Evolutionary conservation across 768 basidiomycete genomes (phyloP).

Genomic region (Auriscalpium vulgare): DNA sequence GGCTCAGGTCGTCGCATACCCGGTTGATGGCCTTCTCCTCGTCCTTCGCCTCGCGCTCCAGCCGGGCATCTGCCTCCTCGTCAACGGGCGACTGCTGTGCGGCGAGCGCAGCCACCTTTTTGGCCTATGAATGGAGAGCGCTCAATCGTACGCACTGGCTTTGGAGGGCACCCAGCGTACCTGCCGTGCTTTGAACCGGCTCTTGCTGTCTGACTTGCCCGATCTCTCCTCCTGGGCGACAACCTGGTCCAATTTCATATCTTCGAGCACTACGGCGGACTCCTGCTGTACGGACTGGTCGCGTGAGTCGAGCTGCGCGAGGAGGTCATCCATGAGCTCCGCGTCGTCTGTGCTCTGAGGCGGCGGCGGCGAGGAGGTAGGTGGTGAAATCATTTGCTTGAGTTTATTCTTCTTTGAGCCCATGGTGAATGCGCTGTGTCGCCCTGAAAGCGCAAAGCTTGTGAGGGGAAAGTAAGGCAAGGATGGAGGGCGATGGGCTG

Average conservation of each 20-base stretch:
- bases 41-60: constrained; percentile 57
- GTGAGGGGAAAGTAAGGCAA: too few species aligned
- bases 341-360: constrained; percentile 34
- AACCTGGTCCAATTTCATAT: constrained; percentile 24
- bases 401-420: constrained; percentile 50
- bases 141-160: constrained; percentile 4
- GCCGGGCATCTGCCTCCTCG: constrained; percentile 47
- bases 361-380: constrained; percentile 14
- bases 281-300: constrained; percentile 43
- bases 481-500: too few species aligned
- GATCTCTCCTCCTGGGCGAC: not conserved
- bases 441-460: too few species aligned
- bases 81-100: constrained; percentile 45
- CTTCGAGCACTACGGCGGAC: constrained; percentile 39
- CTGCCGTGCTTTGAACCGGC: constrained; percentile 65
- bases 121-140: constrained; percentile 37
- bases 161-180: constrained; percentile 28
- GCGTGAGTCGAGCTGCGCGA: constrained; percentile 66
- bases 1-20: constrained; percentile 56
- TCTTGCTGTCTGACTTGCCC: constrained; percentile 48
- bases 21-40: constrained; percentile 58
- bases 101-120: constrained; percentile 60
- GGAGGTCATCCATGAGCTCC: constrained; percentile 64
- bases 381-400: constrained; percentile 35
- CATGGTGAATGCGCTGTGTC: constrained; percentile 25